These are phyloP conservation scores for Dictyostelium capitatum DNA, from an alignment of 78 protist genomes.

Conservation along the genomic window DNA sequence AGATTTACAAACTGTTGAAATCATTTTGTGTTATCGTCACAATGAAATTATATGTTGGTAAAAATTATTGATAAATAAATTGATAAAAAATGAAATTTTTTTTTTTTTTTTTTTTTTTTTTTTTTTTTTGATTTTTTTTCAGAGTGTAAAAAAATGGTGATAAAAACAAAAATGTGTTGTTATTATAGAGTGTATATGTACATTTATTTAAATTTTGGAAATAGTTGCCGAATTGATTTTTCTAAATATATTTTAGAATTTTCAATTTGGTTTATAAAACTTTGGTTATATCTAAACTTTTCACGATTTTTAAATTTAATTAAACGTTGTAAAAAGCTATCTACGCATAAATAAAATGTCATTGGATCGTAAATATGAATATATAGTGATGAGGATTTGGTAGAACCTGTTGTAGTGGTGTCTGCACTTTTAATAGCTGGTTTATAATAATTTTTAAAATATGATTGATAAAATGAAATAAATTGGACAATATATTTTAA, in stretches of 20 bases:
- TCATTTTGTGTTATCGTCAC: neutral
- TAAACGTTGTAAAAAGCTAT: constrained; percentile 51
- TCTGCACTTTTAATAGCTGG: neutral
- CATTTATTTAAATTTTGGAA: neutral
- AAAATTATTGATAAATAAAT: too few relatives aligned
- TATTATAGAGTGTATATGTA: neutral
- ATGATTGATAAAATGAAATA: constrained; percentile 45
- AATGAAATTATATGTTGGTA: too few relatives aligned
- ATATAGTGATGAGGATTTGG: neutral
- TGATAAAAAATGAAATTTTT: neutral
- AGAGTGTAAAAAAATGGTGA: too few relatives aligned
- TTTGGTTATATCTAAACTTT: neutral
- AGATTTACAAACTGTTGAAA: neutral
- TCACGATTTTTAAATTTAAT: constrained; percentile 16
- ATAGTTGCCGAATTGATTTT: neutral
- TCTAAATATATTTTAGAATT: neutral
- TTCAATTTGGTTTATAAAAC: constrained; percentile 16
- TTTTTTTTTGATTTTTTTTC: neutral
- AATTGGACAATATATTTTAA: constrained; percentile 42
- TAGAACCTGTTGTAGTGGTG: neutral
- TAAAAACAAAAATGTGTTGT: neutral
- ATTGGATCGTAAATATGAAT: neutral
- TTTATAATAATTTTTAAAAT: constrained; percentile 2
- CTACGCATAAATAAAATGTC: constrained; percentile 34
- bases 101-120: neutral